These are phyloP conservation scores for Aureobasidium pullulans DNA, from an alignment of 2,329 filamentous ascomycete species.

Conservation along the genomic window DNA sequence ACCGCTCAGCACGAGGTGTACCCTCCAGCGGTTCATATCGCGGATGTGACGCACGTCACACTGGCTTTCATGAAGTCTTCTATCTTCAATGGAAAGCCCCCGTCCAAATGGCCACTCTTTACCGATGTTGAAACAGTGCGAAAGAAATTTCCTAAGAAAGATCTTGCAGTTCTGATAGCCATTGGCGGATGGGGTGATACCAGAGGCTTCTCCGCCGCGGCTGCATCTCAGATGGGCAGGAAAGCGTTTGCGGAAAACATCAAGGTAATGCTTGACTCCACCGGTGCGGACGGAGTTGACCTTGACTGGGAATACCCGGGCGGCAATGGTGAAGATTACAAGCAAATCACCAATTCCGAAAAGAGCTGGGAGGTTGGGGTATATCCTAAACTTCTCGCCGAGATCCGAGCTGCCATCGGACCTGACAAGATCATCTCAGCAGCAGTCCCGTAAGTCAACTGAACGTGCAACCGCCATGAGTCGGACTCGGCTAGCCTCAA, in stretches of 20 bases:
- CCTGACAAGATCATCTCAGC: slow-evolving; percentile 55
- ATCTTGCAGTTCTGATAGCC: slow-evolving; percentile 55
- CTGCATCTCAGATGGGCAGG: slow-evolving; percentile 45
- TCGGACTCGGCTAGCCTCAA: neutral
- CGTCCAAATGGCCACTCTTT: slow-evolving; percentile 44
- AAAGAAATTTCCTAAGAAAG: slow-evolving; percentile 49
- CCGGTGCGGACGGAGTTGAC: slow-evolving; percentile 59
- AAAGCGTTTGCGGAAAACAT: slow-evolving; percentile 58
- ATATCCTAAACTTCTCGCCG: slow-evolving; percentile 54
- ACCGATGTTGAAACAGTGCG: slow-evolving; percentile 44
- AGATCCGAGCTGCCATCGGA: slow-evolving; percentile 52
- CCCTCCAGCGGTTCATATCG: slow-evolving; percentile 27
- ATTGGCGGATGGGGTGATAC: slow-evolving; percentile 71
- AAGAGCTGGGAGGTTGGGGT: slow-evolving; percentile 55
- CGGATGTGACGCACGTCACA: slow-evolving; percentile 49
- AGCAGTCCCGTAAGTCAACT: slow-evolving; percentile 47
- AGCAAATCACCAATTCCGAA: slow-evolving; percentile 49
- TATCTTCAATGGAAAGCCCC: slow-evolving; percentile 41
- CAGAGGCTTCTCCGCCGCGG: slow-evolving; percentile 52
- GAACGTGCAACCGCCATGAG: neutral
- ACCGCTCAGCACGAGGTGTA: slow-evolving; percentile 27
- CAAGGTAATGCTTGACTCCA: slow-evolving; percentile 52
- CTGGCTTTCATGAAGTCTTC: slow-evolving; percentile 52
- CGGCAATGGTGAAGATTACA: slow-evolving; percentile 65
- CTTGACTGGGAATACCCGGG: slow-evolving; percentile 60